Conservation (phyloP, 345 rosid species). For the Cardamine resedifolia region DNA sequence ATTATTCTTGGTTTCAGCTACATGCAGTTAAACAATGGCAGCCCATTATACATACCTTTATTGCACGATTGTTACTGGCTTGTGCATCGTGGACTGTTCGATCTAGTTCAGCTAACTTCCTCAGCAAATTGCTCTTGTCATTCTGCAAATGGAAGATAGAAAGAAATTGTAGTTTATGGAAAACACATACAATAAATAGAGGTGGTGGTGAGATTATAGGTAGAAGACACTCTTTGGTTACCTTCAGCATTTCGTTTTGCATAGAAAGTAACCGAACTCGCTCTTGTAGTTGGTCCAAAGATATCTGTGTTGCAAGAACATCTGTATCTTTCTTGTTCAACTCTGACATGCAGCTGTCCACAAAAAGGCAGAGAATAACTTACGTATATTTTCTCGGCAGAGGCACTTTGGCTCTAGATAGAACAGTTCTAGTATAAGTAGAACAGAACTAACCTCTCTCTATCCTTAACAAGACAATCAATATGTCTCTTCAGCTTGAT, state of each 20-base stretch:
- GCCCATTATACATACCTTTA: conserved; percentile 29
- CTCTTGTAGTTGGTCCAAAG: conserved; percentile 69
- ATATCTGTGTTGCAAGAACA: conserved; percentile 56
- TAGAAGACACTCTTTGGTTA: conserved; percentile 21
- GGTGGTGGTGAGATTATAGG: not conserved
- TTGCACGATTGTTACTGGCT: conserved; percentile 39
- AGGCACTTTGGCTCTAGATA: conserved; percentile 2
- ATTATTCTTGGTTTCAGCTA: conserved; percentile 4
- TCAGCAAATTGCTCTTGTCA: conserved; percentile 76
- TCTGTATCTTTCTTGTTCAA: conserved; percentile 63
- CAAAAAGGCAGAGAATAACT: not conserved
- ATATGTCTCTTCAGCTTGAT: conserved; percentile 54
- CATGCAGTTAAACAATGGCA: not conserved
- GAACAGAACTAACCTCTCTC: conserved; percentile 57
- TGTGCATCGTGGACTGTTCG: conserved; percentile 51
- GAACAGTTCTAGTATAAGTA: conserved; percentile 14
- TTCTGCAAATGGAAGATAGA: conserved; percentile 40
- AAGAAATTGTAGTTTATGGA: not conserved
- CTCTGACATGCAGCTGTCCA: conserved; percentile 59
- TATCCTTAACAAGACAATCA: conserved; percentile 59
- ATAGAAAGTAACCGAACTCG: conserved; percentile 75
- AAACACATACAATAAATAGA: not conserved
- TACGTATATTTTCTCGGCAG: not conserved
- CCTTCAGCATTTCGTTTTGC: conserved; percentile 89
- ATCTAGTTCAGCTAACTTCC: conserved; percentile 69